phyloP scores from a whole-genome alignment of 1,284 basidiomycete genomes.

The Irpex sp. region DNA sequence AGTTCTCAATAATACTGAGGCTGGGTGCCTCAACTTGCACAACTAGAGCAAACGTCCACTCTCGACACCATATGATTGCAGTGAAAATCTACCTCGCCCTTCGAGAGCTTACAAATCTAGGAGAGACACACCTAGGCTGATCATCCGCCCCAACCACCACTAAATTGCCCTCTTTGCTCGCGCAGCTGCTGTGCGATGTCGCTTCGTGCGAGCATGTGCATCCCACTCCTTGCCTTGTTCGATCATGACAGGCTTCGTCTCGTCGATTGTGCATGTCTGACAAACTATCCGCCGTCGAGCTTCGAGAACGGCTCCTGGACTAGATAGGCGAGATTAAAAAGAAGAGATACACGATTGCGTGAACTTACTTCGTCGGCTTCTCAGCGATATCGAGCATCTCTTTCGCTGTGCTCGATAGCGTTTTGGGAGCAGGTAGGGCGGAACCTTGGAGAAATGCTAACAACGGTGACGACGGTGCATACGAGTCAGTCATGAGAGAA shows the following conservation, averaged over 20 bases:
- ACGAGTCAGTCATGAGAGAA: background rate
- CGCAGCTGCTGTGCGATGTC: slow-evolving; percentile 34
- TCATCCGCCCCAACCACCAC: background rate
- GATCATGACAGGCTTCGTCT: slow-evolving; percentile 67
- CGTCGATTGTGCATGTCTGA: slow-evolving; percentile 61
- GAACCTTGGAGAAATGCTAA: slow-evolving; percentile 56
- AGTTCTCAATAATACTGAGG: too few relatives aligned
- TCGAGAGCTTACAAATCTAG: background rate
- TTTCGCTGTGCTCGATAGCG: slow-evolving; percentile 42
- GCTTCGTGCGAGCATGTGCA: slow-evolving; percentile 53
- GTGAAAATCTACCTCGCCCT: background rate
- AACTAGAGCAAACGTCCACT: too few relatives aligned
- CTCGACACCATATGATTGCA: background rate
- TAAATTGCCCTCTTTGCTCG: background rate
- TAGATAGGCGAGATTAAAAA: slow-evolving; percentile 19
- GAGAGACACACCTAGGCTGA: background rate
- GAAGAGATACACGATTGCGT: background rate
- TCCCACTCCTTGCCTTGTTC: slow-evolving; percentile 65
- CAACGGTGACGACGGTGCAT: too few relatives aligned
- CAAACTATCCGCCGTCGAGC: slow-evolving; percentile 62
- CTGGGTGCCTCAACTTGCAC: too few relatives aligned
- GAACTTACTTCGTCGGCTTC: slow-evolving; percentile 45
- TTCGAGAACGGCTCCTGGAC: slow-evolving; percentile 52
- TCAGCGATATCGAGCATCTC: slow-evolving; percentile 42
- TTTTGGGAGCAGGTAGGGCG: slow-evolving; percentile 52